Evolutionary conservation across 2,329 filamentous ascomycete genomes (phyloP).

Genomic region (Podosphaera leucotricha): DNA sequence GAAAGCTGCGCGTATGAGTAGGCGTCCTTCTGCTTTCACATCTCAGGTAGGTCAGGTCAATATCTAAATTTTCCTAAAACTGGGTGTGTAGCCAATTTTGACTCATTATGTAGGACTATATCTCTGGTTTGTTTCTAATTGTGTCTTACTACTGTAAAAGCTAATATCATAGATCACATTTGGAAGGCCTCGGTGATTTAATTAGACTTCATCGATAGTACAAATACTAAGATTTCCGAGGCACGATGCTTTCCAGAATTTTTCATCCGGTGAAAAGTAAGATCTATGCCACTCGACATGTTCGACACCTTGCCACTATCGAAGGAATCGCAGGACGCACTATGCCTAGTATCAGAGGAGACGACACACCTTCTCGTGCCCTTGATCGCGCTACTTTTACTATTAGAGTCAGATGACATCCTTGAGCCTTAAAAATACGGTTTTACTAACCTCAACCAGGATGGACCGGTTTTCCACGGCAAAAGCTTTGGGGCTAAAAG

Average conservation of each 20-base stretch:
- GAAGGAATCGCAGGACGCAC: slow-evolving; percentile 41
- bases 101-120: slow-evolving; percentile 37
- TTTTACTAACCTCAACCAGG: no score
- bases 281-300: slow-evolving; percentile 11
- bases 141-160: slow-evolving; percentile 11
- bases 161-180: slow-evolving; percentile 17
- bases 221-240: no score
- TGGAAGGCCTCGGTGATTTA: slow-evolving; percentile 21
- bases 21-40: slow-evolving; percentile 63
- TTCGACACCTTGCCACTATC: slow-evolving; percentile 38
- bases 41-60: slow-evolving; percentile 44
- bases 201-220: slow-evolving; percentile 4
- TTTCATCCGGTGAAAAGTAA: slow-evolving; percentile 5
- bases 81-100: not conserved
- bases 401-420: slow-evolving; percentile 60
- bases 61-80: not conserved
- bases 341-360: slow-evolving; percentile 33
- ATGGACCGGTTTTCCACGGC: slow-evolving; percentile 77
- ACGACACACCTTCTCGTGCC: slow-evolving; percentile 39
- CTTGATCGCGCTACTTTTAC: slow-evolving; percentile 77
- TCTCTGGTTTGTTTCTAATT: slow-evolving; percentile 31
- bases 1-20: slow-evolving; percentile 52
- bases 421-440: no score
- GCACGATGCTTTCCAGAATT: slow-evolving; percentile 15
- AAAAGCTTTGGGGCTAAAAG: slow-evolving; percentile 91